phyloP scores from a whole-genome alignment of 2,329 filamentous ascomycete genomes.

The Chalara sp. region DNA sequence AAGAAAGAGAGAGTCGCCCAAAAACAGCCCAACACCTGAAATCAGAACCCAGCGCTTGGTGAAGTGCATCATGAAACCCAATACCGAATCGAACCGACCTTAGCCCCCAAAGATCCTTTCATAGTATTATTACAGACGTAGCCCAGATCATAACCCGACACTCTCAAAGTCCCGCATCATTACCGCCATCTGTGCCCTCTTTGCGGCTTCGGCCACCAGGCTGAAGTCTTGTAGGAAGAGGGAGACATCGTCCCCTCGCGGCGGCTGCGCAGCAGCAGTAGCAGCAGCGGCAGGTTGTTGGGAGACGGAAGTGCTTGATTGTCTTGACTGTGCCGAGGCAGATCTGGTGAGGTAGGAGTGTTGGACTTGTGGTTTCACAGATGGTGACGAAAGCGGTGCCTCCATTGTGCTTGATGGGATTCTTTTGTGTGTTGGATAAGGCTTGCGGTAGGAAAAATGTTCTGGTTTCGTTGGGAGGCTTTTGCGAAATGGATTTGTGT shows the following conservation, averaged over 20 bases:
- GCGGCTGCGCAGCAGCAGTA: background rate
- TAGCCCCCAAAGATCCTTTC: too few relatives aligned
- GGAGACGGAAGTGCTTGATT: too few relatives aligned
- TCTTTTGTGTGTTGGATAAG: background rate
- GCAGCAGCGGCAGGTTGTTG: conserved; percentile 8
- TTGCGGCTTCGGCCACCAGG: conserved; percentile 85
- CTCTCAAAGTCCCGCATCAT: conserved; percentile 79
- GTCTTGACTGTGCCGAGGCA: too few relatives aligned
- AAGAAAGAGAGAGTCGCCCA: too few relatives aligned
- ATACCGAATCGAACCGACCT: too few relatives aligned
- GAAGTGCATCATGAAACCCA: too few relatives aligned
- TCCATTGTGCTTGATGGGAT: background rate
- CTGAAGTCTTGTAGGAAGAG: conserved; percentile 75
- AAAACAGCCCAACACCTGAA: too few relatives aligned
- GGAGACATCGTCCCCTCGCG: conserved; percentile 42
- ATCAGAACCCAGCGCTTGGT: too few relatives aligned
- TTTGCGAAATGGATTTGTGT: too few relatives aligned
- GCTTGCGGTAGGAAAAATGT: background rate
- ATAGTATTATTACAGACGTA: too few relatives aligned
- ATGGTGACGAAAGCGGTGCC: background rate
- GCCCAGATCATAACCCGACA: conserved; percentile 15
- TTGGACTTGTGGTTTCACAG: background rate
- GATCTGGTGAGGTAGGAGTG: conserved; percentile 13
- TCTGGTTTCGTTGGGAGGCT: too few relatives aligned
- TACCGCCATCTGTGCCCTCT: conserved; percentile 84